Evolutionary conservation across 352 stramenopile species (phyloP), one percentile per base, ranked within the genome.

Genomic region (Phytophthora sp.): DNA sequence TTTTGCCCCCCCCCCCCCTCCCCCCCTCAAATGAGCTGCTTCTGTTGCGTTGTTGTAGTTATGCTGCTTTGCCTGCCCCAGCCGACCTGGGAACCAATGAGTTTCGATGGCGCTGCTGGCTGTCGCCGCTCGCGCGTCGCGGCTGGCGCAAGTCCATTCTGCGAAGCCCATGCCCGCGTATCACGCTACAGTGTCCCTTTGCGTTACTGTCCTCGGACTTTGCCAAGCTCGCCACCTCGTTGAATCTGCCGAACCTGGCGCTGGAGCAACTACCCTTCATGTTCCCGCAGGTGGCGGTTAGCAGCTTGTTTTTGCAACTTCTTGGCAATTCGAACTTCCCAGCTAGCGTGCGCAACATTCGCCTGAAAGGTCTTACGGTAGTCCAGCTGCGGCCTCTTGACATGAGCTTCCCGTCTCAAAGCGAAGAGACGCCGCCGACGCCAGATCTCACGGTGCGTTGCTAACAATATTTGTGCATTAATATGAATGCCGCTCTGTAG

Each of bases 301-400:
- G 84, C 24, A 83, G 82, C 18, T 54, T 95, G 39, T 79, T 95
- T 38, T 55, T 95, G 47, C 87, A 95, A 57, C 60, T 95, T 35
- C 63, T 93, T 20, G 87, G 84, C 21, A 93, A 95, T 72, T 95
- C 87, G 4, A 76, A 95, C 53, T 95, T 95, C 56, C 87, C 87
- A 3, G 57, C 72, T 18, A 86, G 77, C 33, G 73, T 91, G 30
- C 63, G 64, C 9, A 46, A 74, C 8, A 46, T 92, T 27, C 79
- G 74, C 16, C 66, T 88, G 33, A 93, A 93, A 70, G 78, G 76
- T 38, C 57, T 95, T n/a, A 91, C 78, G 29, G 85, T 95, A 47
- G 87, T 82, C 44, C 84, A 95, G 54, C 56, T 95, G 31, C 73
- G 83, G 7, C 74, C 75, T 5, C 70, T 95, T 20, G 66, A 91